A percentile compares a stretch with the other conserved stretches of the same genome.
Evolutionary conservation across 306 rosid genomes (phyloP).

Genomic region (Cucumis hystrix): DNA sequence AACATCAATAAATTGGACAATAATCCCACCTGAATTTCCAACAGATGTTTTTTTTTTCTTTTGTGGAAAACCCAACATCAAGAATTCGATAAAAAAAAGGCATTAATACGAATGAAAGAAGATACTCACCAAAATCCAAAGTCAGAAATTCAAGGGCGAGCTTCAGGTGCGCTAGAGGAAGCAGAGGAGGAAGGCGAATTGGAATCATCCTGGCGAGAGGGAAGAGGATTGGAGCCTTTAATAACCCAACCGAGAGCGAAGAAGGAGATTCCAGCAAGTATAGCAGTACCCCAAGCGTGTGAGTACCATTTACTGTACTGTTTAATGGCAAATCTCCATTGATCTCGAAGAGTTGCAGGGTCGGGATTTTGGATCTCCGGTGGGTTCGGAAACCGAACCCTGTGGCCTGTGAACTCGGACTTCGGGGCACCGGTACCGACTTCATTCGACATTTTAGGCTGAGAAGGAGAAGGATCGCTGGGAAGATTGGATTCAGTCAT

Average conservation of each 20-base stretch:
- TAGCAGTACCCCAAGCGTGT: conserved; percentile 95
- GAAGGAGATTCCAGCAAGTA: conserved; percentile 82
- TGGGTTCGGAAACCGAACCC: conserved; percentile 37
- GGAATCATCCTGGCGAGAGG: conserved; percentile 30
- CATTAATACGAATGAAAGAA: not conserved
- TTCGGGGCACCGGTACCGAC: not conserved
- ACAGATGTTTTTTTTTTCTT: not conserved
- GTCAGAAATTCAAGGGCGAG: not conserved
- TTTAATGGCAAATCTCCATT: conserved; percentile 63
- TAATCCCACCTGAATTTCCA: not conserved
- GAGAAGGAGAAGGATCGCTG: conserved; percentile 15
- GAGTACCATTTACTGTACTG: conserved; percentile 80
- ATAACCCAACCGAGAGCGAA: conserved; percentile 89
- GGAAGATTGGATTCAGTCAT: conserved; percentile 6
- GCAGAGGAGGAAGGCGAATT: conserved; percentile 13
- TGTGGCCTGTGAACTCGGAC: conserved; percentile 18
- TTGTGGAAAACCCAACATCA: not conserved
- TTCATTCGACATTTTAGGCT: conserved; percentile 12
- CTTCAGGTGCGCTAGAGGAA: not conserved
- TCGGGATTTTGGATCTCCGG: conserved; percentile 59
- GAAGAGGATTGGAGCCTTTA: conserved; percentile 80
- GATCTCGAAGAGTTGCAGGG: conserved; percentile 71
- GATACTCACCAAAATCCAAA: conserved; percentile 8
- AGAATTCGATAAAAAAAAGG: not conserved
- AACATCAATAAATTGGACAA: not conserved